Base-by-base conservation (phyloP, 108 stramenopile species). In the Stephanodiscus triporus region DNA sequence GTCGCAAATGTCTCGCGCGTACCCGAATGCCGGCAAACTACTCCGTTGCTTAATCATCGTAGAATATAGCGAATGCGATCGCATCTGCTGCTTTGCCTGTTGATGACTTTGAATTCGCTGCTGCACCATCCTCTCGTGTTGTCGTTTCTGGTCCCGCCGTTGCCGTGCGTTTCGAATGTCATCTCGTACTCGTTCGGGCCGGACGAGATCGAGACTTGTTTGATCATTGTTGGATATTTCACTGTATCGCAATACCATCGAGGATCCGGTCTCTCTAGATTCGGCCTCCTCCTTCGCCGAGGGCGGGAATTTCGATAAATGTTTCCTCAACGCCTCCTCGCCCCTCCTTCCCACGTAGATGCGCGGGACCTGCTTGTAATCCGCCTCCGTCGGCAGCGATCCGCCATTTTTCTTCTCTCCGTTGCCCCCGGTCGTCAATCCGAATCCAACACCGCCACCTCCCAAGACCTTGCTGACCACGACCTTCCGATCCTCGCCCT, bases 191-290 rank as follows among this genome's bases (percentile, higher is more conserved):
- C 23, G 51, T 22, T 22, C 20, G 20, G 51, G 51, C 20, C 20
- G 19, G 20, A 50, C 20, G n/a, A n/a, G n/a, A n/a, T n/a, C n/a
- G n/a, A n/a, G n/a, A n/a, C n/a, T n/a, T n/a, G n/a, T n/a, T n/a
- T n/a, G n/a, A n/a, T n/a, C n/a, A n/a, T n/a, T n/a, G n/a, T n/a
- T n/a, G n/a, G n/a, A n/a, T 47, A 48, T 54, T 22, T 75, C 19
- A 20, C 48, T 40, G 32, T 70, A 42, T 17, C 68, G 69, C 43
- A 79, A 54, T 43, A 84, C 43, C 60, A 87, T 67, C 10, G 76
- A 85, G 16, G 89, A 77, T 37, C 89, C 89, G 60, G 87, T 90
- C 38, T 88, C 86, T 34, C 24, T 63, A 9, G 85, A 84, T 56
- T 90, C 89, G 19, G 72, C 26, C 36, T 37, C 49, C 63, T 90